Base-by-base conservation (phyloP, 805 yeast genomes). In the Schizosaccharomyces cryophilus region DNA sequence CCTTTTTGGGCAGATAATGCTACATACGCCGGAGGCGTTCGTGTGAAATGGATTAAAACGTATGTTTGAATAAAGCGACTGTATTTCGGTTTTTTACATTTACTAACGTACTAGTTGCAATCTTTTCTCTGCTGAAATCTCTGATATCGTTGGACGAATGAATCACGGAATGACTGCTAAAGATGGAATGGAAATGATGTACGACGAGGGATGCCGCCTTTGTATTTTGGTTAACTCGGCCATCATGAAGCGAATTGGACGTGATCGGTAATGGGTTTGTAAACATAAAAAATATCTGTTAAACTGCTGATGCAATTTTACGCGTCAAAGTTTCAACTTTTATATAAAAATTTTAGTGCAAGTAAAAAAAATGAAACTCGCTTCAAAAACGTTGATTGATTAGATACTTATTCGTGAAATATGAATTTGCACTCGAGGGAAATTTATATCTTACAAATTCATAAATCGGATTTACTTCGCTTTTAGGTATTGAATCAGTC, bases 121-220 rank as follows among this genome's bases (percentile, higher is more conserved):
- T 29, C 35, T 51, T 21, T 51, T 24, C 26, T 51, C 56, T 24
- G 35, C 30, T 15, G 56, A 51, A 26, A 51, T 51, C 11, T 51
- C 56, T 24, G 56, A 51, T 19, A 51, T 51, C 15, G 56, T 51
- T 21, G 26, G 56, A 21, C 56, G 35, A 21, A 51, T 51, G 56
- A 29, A 51, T 21, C 56, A 51, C 17, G 56, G 56, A 17, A 13
- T 35, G 7, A 17, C 19, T 2, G 56, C 56, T 51, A 51, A 35
- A 51, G 56, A 51, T 51, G 56, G 56, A 17, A 21, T 24, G 35
- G 56, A 51, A 51, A 51, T 51, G 56, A 51, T 51, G 56, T 51
- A 51, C 31, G 56, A 51, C n/a, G 56, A 51, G 24, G 56, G 56
- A 6, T 19, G 56, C 35, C 30, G 56, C 9, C 56, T 51, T 29